These are phyloP conservation scores for Sarocladium kiliense DNA, from an alignment of 2,329 filamentous ascomycete species.

Conservation along the genomic window DNA sequence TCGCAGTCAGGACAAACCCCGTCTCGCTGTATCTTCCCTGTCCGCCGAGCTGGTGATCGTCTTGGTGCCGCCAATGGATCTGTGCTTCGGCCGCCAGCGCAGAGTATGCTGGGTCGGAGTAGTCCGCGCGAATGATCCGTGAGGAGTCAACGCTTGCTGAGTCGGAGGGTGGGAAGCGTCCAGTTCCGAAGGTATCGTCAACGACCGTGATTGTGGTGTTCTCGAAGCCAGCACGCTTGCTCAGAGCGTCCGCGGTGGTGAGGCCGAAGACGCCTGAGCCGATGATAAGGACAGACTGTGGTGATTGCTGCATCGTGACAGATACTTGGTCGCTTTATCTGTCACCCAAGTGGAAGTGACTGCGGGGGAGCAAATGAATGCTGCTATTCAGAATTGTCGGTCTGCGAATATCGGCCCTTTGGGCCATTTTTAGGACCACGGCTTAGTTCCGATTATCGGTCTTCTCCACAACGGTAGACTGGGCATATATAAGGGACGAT, in stretches of 20 bases:
- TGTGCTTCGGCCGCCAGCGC: constrained; percentile 68
- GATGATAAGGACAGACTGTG: constrained; percentile 58
- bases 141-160: constrained; percentile 58
- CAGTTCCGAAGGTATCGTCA: constrained; percentile 39
- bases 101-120: constrained; percentile 74
- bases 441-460: constrained; percentile 1
- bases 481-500: background rate
- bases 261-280: constrained; percentile 64
- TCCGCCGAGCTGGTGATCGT: constrained; percentile 50
- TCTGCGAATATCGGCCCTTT: background rate
- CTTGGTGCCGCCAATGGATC: constrained; percentile 59
- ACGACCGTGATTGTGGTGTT: constrained; percentile 53
- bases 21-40: constrained; percentile 65
- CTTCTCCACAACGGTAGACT: background rate
- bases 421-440: background rate
- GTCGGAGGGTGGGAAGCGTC: constrained; percentile 56
- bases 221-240: constrained; percentile 52
- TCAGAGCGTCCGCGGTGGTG: constrained; percentile 60
- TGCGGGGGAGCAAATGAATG: too few relatives aligned
- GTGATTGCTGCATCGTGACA: constrained; percentile 25
- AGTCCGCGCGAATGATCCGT: constrained; percentile 68
- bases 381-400: background rate
- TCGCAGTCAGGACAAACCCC: constrained; percentile 61
- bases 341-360: too few relatives aligned
- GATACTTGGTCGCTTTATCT: too few relatives aligned